phyloP scores from a whole-genome alignment of 345 rosid genomes.

The Arabis hirsuta region DNA sequence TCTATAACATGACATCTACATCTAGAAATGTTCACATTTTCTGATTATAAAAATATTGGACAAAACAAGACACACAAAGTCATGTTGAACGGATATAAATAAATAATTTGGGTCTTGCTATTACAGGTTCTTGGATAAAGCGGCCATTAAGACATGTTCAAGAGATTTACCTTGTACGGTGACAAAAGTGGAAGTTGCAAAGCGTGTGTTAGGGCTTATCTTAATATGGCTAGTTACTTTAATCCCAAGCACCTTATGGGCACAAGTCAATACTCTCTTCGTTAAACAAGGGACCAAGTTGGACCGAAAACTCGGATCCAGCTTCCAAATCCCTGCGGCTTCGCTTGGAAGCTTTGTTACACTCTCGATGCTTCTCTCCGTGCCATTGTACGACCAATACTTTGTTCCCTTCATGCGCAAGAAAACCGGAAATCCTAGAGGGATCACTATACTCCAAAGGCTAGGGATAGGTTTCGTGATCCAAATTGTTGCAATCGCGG shows the following conservation, averaged over 20 bases:
- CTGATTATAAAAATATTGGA: constrained; percentile 14
- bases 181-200: constrained; percentile 82
- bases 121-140: constrained; percentile 85
- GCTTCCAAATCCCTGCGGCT: constrained; percentile 83
- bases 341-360: constrained; percentile 81
- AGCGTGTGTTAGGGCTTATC: constrained; percentile 74
- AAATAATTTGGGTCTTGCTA: not conserved
- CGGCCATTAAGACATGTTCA: constrained; percentile 61
- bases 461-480: constrained; percentile 78
- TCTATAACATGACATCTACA: constrained; percentile 10
- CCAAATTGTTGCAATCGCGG: constrained; percentile 70
- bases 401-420: constrained; percentile 79
- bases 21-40: constrained; percentile 15
- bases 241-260: constrained; percentile 85
- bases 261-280: constrained; percentile 88
- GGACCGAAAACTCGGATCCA: constrained; percentile 60
- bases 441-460: constrained; percentile 81
- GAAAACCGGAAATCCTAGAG: constrained; percentile 76
- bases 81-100: constrained; percentile 14
- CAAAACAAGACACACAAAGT: constrained; percentile 23
- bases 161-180: constrained; percentile 63
- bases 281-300: constrained; percentile 93
- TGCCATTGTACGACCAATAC: constrained; percentile 78
- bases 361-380: constrained; percentile 81
- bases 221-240: constrained; percentile 78